Evolutionary conservation across 2,329 filamentous ascomycete species (phyloP).

Genomic region (Fusarium veterinarium): DNA sequence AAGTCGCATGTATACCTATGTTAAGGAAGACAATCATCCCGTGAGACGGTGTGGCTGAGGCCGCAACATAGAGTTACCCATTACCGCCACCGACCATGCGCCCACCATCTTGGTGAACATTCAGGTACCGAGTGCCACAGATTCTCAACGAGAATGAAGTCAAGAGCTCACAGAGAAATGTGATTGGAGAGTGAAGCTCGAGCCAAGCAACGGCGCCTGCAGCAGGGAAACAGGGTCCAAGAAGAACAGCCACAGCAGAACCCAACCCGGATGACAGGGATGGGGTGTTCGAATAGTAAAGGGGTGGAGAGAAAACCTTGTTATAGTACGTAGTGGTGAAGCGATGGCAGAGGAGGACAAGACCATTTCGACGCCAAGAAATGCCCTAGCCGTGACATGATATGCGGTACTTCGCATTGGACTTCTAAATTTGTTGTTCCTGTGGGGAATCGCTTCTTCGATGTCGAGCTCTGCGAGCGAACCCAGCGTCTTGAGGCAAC

Average conservation of each 20-base stretch:
- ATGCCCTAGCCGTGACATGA: constrained; percentile 26
- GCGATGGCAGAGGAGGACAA: constrained; percentile 12
- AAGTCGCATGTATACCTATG: constrained; percentile 4
- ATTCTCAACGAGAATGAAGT: constrained; percentile 16
- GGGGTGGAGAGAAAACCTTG: constrained; percentile 14
- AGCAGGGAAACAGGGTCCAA: constrained; percentile 34
- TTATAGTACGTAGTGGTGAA: constrained; percentile 4
- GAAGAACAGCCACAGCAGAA: constrained; percentile 34
- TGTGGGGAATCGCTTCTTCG: constrained; percentile 21
- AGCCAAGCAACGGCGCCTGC: constrained; percentile 34
- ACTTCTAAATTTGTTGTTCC: constrained; percentile 19
- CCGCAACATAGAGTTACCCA: constrained; percentile 12
- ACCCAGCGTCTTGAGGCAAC: constrained; percentile 15
- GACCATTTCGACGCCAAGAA: constrained; percentile 34
- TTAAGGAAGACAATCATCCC: constrained; percentile 9
- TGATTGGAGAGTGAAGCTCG: constrained; percentile 22
- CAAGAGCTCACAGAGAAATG: constrained; percentile 11
- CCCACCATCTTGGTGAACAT: constrained; percentile 30
- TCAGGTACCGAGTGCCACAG: constrained; percentile 40
- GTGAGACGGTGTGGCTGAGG: constrained; percentile 32
- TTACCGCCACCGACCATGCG: constrained; percentile 30
- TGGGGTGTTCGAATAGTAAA: constrained; percentile 14
- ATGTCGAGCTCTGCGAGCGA: not conserved
- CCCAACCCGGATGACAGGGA: not conserved
- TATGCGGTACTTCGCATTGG: constrained; percentile 28